Evolutionary conservation across 129 eudicot genomes (phyloP).

Genomic region (Ambrosia trifida): DNA sequence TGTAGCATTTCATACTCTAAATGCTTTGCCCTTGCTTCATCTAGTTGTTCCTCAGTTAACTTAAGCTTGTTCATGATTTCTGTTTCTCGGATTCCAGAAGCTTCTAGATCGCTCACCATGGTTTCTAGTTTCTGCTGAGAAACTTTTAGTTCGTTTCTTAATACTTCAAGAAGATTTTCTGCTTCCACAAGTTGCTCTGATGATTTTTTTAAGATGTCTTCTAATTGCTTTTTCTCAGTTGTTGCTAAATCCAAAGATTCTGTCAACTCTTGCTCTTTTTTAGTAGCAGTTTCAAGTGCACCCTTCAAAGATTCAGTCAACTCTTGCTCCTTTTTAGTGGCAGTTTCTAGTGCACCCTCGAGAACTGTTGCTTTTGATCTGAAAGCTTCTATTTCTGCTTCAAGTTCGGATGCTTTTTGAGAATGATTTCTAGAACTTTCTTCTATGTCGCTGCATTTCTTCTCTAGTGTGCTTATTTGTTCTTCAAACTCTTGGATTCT

Average conservation of each 20-base stretch:
- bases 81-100: conserved; percentile 57
- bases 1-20: conserved; percentile 61
- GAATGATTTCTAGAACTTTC: conserved; percentile 49
- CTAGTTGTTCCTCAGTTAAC: conserved; percentile 63
- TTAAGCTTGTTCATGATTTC: conserved; percentile 69
- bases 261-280: conserved; percentile 59
- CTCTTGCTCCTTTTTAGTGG: conserved; percentile 26
- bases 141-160: conserved; percentile 55
- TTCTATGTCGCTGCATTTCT: conserved; percentile 60
- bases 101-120: conserved; percentile 60
- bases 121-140: conserved; percentile 65
- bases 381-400: conserved; percentile 57
- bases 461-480: conserved; percentile 57
- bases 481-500: conserved; percentile 88
- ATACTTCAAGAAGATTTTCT: conserved; percentile 54
- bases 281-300: conserved; percentile 48
- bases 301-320: conserved; percentile 17
- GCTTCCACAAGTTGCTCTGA: conserved; percentile 63
- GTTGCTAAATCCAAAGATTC: conserved; percentile 51
- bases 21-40: conserved; percentile 55
- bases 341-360: conserved; percentile 56
- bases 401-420: conserved; percentile 67
- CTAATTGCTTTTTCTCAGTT: conserved; percentile 68
- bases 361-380: conserved; percentile 52
- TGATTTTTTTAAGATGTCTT: conserved; percentile 48